Conservation (phyloP, 2,329 filamentous ascomycete genomes). For the Ophiostoma perfectum region DNA sequence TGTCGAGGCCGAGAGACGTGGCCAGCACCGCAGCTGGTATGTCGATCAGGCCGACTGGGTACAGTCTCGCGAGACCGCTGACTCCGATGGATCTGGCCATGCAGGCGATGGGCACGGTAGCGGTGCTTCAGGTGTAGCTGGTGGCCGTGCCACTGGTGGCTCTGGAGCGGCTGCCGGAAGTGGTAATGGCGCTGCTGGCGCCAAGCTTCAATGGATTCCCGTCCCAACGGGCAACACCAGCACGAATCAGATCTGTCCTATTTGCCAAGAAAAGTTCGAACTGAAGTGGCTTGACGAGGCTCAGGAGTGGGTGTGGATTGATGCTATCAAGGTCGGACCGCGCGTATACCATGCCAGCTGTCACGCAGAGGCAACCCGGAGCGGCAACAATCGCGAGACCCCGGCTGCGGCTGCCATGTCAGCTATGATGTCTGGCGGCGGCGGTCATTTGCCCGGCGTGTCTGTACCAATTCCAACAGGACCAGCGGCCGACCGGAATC, state of each 20-base stretch:
- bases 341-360: conserved; percentile 88
- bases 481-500: conserved; percentile 18
- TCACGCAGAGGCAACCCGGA: conserved; percentile 72
- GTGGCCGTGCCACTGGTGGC: neutral
- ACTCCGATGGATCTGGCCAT: conserved; percentile 48
- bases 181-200: conserved; percentile 38
- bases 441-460: conserved; percentile 5
- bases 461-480: conserved; percentile 18
- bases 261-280: conserved; percentile 93
- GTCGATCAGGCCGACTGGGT: conserved; percentile 93
- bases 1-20: conserved; percentile 76
- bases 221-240: conserved; percentile 74
- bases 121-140: neutral
- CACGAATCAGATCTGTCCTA: conserved; percentile 76
- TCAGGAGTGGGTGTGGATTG: conserved; percentile 96
- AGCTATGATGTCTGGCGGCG: conserved; percentile 18
- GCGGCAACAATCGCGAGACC: conserved; percentile 40
- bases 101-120: conserved; percentile 27
- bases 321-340: conserved; percentile 70
- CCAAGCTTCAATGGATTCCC: conserved; percentile 66
- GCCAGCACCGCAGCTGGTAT: conserved; percentile 91
- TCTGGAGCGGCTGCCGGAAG: conserved; percentile 21
- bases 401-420: conserved; percentile 25
- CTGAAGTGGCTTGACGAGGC: conserved; percentile 87
- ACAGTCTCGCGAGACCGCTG: conserved; percentile 72